These are phyloP conservation scores for Paraconiothyrium brasiliense DNA, from an alignment of 2,329 filamentous ascomycete species.

Conservation along the genomic window DNA sequence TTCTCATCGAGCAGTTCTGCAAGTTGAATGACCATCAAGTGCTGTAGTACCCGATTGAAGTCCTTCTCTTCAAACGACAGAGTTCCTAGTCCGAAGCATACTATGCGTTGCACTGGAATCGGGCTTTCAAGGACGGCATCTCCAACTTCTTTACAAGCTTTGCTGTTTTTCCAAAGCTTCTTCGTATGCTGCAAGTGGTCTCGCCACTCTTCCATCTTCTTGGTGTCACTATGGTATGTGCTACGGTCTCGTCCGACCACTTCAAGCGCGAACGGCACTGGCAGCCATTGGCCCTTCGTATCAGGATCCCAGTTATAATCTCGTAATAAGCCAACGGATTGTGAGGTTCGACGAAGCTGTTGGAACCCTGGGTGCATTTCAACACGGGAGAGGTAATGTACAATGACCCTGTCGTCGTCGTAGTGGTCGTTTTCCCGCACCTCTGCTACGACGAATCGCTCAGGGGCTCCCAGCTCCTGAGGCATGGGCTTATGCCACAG, in stretches of 20 bases:
- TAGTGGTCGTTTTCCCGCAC: too few relatives aligned
- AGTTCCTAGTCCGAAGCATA: conserved; percentile 3
- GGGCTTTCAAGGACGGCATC: not conserved
- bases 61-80: not conserved
- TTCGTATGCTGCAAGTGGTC: not conserved
- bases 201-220: not conserved
- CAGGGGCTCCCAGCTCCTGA: not conserved
- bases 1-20: conserved; percentile 14
- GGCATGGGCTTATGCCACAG: not conserved
- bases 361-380: not conserved
- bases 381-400: conserved; percentile 1
- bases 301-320: not conserved
- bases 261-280: not conserved
- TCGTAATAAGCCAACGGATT: not conserved
- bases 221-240: not conserved
- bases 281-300: not conserved
- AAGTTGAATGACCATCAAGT: conserved; percentile 27
- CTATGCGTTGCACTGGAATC: not conserved
- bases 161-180: not conserved
- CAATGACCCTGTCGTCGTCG: not conserved
- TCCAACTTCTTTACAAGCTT: not conserved
- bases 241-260: not conserved
- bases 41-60: conserved; percentile 18
- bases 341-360: not conserved
- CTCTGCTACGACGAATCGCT: not conserved